Base-by-base conservation (phyloP, 495 filamentous ascomycete genomes). In the Penicillium canariense region DNA sequence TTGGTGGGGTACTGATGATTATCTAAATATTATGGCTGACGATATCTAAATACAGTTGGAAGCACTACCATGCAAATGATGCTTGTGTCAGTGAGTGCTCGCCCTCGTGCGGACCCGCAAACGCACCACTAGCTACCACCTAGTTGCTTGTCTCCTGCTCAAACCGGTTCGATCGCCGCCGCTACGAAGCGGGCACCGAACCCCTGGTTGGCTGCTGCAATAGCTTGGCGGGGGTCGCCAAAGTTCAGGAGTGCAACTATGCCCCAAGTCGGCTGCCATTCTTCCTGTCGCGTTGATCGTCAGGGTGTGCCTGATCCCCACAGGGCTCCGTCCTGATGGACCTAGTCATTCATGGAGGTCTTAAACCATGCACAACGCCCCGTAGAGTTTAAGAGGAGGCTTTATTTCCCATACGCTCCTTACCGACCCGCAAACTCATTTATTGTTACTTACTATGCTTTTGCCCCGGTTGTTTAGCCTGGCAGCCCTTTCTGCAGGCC, bases 391-490 rank as follows among this genome's bases (percentile, higher is more conserved):
- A 10, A 17, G n/a, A 12, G 18, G 36, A 10, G 27, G 9, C 4
- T 32, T 12, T 47, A 11, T n/a, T 35, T 38, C 10, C 4, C 15
- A 26, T 17, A 25, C 30, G 14, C 32, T 28, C 35, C 8, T 42
- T 30, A 7, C 32, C 9, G 18, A 38, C 23, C 25, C 20, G 15
- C 36, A 51, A 31, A 42, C 10, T 49, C 36, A 20, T n/a, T 58
- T 28, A 22, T n/a, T 48, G 18, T 12, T 14, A 4, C 17, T 14
- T 28, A 11, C 8, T 5, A 58, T 58, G 55, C 23, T 53, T 30
- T 34, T 58, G n/a, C 11, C 28, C 12, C 43, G 50, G 43, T 50
- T 58, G n/a, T 53, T 58, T 31, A 28, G 49, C 43, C 7, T 53
- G 32, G 55, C 44, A 17, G 44, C 30, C 30, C 22, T 43, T 22